Evolutionary conservation across 306 rosid species (phyloP), one percentile per base, ranked within the genome.

Genomic region (Glycine soja): DNA sequence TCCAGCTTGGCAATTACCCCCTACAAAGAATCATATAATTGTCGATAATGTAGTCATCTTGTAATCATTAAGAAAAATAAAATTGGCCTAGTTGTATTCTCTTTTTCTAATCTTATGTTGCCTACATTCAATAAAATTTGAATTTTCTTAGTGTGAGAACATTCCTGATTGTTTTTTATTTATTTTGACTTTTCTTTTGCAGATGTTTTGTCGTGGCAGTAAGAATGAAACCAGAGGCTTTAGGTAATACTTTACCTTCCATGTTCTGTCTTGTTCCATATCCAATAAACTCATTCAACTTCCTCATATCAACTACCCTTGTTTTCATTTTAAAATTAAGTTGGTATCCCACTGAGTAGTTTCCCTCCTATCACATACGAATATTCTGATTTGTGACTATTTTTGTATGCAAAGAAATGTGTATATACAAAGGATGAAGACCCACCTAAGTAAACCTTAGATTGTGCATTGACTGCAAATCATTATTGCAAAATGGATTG

Each of bases 141-240:
- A 63, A 38, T 66, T 56, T 70, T 79, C 59, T 48, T 75, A 58
- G 43, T 43, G 10, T 66, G 51, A 61, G 66, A 54, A 62, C 47
- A 34, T 74, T 81, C 63, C 79, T 86, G 53, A 85, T 53, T 80
- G 18, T 71, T 51, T 56, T 24, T 57, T 19, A 54, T 85, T 72
- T 62, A 80, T 79, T 40, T 24, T 24, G 30, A 24, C 30, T 24
- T 76, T 73, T 71, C 66, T 76, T 81, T 82, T 87, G 65, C 88
- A 95, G 99, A 89, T 95, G 89, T 95, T 93, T 77, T 95, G 99
- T 80, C 98, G 98, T 0, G 98, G 99, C 75, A 93, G 98, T 91
- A 95, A 71, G 88, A 90, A 85, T 51, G 98, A 88, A 0, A 91
- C 98, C 40, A 84, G 99, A 88, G 99, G 99, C 38, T 95, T 93